phyloP scores from a whole-genome alignment of 1,139 yeast species.

The Eremothecium coryli region DNA sequence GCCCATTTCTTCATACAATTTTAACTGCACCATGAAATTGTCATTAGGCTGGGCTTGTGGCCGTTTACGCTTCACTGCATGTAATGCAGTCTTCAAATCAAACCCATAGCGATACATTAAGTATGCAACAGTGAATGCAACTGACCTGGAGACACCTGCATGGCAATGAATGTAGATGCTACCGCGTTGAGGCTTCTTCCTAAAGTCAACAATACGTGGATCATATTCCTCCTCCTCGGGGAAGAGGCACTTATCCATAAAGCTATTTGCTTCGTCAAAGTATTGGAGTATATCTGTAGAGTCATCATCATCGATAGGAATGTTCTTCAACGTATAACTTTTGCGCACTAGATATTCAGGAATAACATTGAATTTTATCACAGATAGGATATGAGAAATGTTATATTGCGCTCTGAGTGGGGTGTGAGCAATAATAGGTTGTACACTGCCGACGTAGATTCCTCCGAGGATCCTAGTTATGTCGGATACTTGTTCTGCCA shows the following conservation, averaged over 20 bases:
- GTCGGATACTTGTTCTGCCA: conserved; percentile 26
- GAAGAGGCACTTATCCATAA: conserved; percentile 58
- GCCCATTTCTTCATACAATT: conserved; percentile 46
- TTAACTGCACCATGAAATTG: conserved; percentile 65
- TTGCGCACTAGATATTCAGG: conserved; percentile 35
- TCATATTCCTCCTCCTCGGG: conserved; percentile 31
- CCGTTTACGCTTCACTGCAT: conserved; percentile 60
- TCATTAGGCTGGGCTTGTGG: conserved; percentile 61
- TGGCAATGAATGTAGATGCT: conserved; percentile 59
- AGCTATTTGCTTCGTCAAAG: conserved; percentile 51
- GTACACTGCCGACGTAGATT: conserved; percentile 51
- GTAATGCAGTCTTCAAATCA: conserved; percentile 50
- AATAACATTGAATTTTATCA: conserved; percentile 57
- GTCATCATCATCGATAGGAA: conserved; percentile 61
- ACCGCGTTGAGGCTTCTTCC: conserved; percentile 37
- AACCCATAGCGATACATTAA: conserved; percentile 66
- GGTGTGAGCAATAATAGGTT: conserved; percentile 40
- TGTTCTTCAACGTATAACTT: conserved; percentile 48
- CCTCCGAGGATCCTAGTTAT: conserved; percentile 51
- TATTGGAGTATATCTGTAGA: conserved; percentile 53
- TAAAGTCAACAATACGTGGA: conserved; percentile 28
- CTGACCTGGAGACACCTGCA: conserved; percentile 84
- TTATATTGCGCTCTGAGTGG: conserved; percentile 39
- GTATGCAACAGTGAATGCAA: conserved; percentile 62
- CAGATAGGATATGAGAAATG: conserved; percentile 63